Base-by-base conservation (phyloP, 495 filamentous ascomycete genomes). In the Corynascus novoguineensis region DNA sequence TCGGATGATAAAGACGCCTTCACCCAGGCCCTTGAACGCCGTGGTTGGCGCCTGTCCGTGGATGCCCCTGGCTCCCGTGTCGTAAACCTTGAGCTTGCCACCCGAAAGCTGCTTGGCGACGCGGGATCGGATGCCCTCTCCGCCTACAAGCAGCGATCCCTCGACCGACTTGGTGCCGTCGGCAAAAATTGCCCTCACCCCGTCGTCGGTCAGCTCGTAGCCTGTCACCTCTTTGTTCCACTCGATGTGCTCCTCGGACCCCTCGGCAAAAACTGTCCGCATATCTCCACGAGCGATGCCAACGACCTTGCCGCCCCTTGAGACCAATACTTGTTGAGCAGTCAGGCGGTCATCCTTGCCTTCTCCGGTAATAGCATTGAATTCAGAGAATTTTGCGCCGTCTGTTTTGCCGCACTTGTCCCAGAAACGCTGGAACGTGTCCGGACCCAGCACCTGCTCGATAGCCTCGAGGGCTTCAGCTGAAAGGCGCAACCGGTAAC, bases 401-500 rank as follows among this genome's bases (percentile, higher is more conserved):
- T 71, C 73, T 2, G 72, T 80, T 57, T 81, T 78, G 40, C 78
- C 77, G 62, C 76, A 82, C 8, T 64, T 73, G 35, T 78, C 72
- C 68, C 78, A 80, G 68, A 86, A 84, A 24, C 64, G 62, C 47
- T 72, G 50, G 55, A 69, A 81, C 1, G 64, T 57, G 0, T 73
- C 66, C 0, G 78, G 70, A 0, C 70, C 68, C 10, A 85, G 75
- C 15, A 75, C 73, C 0, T 73, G 71, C 51, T 81, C 71, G 47
- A 85, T 75, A 19, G 81, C 80, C 25, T 74, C 67, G 12, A 82
- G 63, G 1, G 81, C 79, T 55, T 81, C 69, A 2, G 63, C 19
- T 1, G 75, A 78, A 6, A 84, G 72, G 28, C 79, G 75, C 6
- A 84, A 70, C 10, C 83, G 67, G 67, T 83, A 81, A 8, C 80